A percentile compares a stretch with the other conserved stretches of the same genome.
Evolutionary conservation across 768 basidiomycete species (phyloP).

Genomic region (Amanita exitialis): DNA sequence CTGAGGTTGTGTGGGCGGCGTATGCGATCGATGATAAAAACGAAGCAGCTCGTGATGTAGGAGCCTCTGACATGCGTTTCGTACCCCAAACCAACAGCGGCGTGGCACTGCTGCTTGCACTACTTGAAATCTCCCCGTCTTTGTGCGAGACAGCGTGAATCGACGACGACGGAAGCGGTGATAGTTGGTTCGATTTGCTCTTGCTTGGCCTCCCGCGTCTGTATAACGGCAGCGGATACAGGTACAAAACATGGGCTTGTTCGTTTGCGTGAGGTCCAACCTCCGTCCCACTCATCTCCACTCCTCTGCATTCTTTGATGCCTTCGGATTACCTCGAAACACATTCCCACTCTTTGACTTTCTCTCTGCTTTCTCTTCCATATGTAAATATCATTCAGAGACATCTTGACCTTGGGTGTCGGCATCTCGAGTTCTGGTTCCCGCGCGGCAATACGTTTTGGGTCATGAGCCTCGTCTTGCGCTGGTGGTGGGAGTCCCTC

Average conservation of each 20-base stretch:
- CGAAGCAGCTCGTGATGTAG: not conserved
- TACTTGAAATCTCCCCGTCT: constrained; percentile 39
- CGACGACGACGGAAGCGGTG: not conserved
- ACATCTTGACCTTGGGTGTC: constrained; percentile 41
- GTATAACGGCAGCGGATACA: constrained; percentile 1
- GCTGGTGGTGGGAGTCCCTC: not conserved
- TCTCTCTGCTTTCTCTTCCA: constrained; percentile 42
- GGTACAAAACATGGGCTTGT: not conserved
- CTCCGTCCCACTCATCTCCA: not conserved
- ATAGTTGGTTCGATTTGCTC: constrained; percentile 5
- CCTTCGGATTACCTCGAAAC: constrained; percentile 1
- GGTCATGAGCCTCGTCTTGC: constrained; percentile 6
- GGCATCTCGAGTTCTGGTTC: not conserved
- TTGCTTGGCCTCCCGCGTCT: constrained; percentile 7
- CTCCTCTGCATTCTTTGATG: not conserved
- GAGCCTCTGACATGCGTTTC: not conserved
- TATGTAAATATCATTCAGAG: constrained; percentile 46
- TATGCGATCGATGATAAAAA: constrained; percentile 25
- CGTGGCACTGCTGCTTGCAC: constrained; percentile 12
- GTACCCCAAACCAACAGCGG: not conserved
- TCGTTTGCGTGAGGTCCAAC: not conserved
- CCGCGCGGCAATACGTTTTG: constrained; percentile 12
- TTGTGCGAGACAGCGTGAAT: constrained; percentile 27
- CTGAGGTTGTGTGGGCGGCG: constrained; percentile 39
- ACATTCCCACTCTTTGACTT: not conserved